Percentiles rank a stretch among this genome's conserved stretches.
These are phyloP conservation scores for Phytophthora idaei DNA, from an alignment of 352 stramenopile genomes.

Conservation along the genomic window DNA sequence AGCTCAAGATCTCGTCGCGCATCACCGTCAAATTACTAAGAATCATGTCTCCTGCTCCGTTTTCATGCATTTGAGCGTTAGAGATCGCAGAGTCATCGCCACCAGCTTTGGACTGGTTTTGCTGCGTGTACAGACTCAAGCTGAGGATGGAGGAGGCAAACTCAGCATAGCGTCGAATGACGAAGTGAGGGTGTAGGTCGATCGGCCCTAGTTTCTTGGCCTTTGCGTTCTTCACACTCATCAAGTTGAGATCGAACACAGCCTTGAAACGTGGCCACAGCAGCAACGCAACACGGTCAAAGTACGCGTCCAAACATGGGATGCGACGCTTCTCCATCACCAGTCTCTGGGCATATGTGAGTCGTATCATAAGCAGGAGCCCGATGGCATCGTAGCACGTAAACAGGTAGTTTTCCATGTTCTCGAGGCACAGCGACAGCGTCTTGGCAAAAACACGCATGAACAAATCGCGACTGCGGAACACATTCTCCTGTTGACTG, in stretches of 20 bases:
- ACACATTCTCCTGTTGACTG: constrained; percentile 63
- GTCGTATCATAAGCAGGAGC: constrained; percentile 98
- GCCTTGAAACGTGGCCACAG: constrained; percentile 98
- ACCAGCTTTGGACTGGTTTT: constrained; percentile 24
- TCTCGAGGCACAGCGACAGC: constrained; percentile 95
- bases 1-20: constrained; percentile 80
- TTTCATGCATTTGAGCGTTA: constrained; percentile 81
- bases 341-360: constrained; percentile 89
- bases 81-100: constrained; percentile 50
- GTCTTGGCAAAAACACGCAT: constrained; percentile 96
- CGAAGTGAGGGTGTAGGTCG: constrained; percentile 97
- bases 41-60: constrained; percentile 93
- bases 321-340: constrained; percentile 88
- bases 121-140: constrained; percentile 83
- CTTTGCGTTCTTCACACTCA: constrained; percentile 90
- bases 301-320: constrained; percentile 95
- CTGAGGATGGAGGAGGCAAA: constrained; percentile 96
- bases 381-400: constrained; percentile 96
- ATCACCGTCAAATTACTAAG: constrained; percentile 90
- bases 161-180: constrained; percentile 96
- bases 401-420: constrained; percentile 99
- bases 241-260: constrained; percentile 96
- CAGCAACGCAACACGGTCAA: constrained; percentile 95
- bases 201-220: constrained; percentile 92
- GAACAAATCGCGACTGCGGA: constrained; percentile 92